A percentile compares a stretch with the other conserved stretches of the same genome.
phyloP scores from a whole-genome alignment of 495 filamentous ascomycete genomes.

The Aspergillus diversus region DNA sequence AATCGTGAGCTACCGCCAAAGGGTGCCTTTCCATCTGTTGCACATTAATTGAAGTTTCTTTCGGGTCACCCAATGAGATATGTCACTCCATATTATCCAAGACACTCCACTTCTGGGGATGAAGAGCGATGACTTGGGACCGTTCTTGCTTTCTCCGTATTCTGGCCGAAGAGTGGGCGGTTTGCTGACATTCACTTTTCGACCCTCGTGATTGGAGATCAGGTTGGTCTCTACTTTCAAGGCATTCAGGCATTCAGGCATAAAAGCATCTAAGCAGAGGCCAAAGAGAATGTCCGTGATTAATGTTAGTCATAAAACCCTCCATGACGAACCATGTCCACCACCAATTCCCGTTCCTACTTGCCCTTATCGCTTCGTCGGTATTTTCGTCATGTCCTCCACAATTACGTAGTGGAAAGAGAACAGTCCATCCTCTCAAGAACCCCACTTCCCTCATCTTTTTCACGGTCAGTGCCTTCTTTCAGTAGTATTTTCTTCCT shows the following conservation, averaged over 20 bases:
- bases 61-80: slow-evolving; percentile 8
- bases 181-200: slow-evolving; percentile 3
- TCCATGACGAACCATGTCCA: no score
- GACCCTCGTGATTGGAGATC: slow-evolving; percentile 8
- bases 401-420: not conserved
- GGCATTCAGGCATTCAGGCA: not conserved
- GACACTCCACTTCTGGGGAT: no score
- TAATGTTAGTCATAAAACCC: no score
- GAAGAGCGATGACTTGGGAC: not conserved
- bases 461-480: not conserved
- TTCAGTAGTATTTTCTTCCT: not conserved
- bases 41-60: not conserved
- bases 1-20: slow-evolving; percentile 12
- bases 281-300: no score
- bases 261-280: not conserved
- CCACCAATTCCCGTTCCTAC: no score
- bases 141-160: not conserved
- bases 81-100: no score
- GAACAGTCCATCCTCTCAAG: not conserved
- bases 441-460: not conserved
- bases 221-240: not conserved
- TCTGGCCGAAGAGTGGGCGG: not conserved
- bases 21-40: not conserved
- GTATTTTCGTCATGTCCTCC: not conserved
- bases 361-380: no score